Evolutionary conservation across 78 protist species (phyloP), one percentile per base, ranked within the genome.

Genomic region (Pirum gemmata): DNA sequence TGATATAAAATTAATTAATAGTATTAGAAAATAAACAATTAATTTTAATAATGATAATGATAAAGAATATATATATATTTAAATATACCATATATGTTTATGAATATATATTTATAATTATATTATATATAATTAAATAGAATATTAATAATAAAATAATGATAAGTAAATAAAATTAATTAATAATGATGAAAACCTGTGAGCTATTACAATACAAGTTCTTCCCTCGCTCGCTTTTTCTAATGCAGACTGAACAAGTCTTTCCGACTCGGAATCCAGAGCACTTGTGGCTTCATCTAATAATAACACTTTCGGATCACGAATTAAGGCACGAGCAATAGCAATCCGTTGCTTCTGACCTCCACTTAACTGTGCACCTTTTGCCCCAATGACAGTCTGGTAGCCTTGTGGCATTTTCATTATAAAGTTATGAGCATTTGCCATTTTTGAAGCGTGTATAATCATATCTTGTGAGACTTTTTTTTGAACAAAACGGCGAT

Each of bases 221-320:
- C 96, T 83, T 31, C 89, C 89, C 51, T 83, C 72, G 37, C 77
- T 41, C 25, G 92, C 89, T 72, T 40, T 89, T 61, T 83, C 90
- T 1, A 97, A 38, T 0, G 95, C 92, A 0, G 80, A 91, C 92
- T 94, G 94, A 33, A 97, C 93, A 2, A 78, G 33, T 37, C 40
- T 33, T 87, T 97, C 99, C 18, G 95, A 92, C 41, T 90, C 76
- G 36, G 96, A 82, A 73, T 97, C 99, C 29, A 97, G 90, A 21
- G 97, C 90, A 72, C 87, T 79, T 38, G 97, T 95, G 0, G 96
- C 93, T 90, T 96, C 98, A 87, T 98, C 99, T 25, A 98, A 93
- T n/a, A 98, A 80, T 38, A 98, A 78, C 61, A 98, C 91, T 73
- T 74, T 82, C n/a, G 99, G 98, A 61, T 96, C 86, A 74, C 86